Conservation (phyloP, 768 basidiomycete genomes). For the Pisolithus tinctorius region DNA sequence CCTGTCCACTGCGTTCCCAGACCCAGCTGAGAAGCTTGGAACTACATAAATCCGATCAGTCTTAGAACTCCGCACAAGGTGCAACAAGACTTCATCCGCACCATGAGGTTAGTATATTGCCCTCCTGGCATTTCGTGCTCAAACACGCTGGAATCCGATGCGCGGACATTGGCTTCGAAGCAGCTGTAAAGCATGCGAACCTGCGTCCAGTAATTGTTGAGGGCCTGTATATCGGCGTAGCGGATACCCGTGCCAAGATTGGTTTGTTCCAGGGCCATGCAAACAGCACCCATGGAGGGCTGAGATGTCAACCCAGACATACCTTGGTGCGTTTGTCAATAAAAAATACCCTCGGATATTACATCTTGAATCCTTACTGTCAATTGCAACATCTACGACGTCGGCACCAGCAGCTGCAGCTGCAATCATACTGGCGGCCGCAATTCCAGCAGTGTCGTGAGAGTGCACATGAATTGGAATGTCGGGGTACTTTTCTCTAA, state of each 20-base stretch:
- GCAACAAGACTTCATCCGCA: constrained; percentile 29
- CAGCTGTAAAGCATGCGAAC: constrained; percentile 91
- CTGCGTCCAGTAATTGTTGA: constrained; percentile 98
- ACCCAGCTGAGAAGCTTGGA: constrained; percentile 97
- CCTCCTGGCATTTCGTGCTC: constrained; percentile 99
- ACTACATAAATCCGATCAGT: constrained; percentile 41
- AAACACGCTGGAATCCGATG: constrained; percentile 96
- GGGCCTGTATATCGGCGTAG: constrained; percentile 93
- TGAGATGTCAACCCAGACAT: constrained; percentile 99
- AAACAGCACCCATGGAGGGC: constrained; percentile 97
- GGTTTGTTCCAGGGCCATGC: constrained; percentile 92
- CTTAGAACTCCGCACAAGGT: constrained; percentile 10
- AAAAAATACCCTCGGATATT: not conserved
- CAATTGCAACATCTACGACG: constrained; percentile 96
- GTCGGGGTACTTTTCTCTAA: constrained; percentile 93
- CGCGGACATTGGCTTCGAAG: constrained; percentile 97
- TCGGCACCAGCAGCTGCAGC: constrained; percentile 96
- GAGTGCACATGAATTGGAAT: constrained; percentile 99
- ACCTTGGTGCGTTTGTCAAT: constrained; percentile 41
- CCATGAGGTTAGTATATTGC: constrained; percentile 91
- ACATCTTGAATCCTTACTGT: constrained; percentile 55
- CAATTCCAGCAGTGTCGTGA: constrained; percentile 98
- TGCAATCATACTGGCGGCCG: constrained; percentile 95
- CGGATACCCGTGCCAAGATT: constrained; percentile 91
- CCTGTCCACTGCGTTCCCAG: constrained; percentile 95